These are phyloP conservation scores for Emericellopsis terricola DNA, from an alignment of 495 filamentous ascomycete species.

Conservation along the genomic window DNA sequence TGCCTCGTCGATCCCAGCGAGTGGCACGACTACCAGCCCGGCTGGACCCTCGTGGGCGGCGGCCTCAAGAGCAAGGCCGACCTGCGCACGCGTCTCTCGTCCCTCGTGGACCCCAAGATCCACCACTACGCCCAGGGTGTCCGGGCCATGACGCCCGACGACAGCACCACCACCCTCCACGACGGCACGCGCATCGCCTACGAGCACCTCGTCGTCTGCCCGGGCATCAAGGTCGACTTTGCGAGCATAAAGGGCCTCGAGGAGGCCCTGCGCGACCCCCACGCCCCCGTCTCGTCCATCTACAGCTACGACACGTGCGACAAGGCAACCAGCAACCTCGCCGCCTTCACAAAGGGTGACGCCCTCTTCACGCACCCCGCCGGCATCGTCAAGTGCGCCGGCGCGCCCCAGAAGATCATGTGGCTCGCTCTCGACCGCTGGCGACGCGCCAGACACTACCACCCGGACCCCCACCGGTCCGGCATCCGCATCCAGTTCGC, in stretches of 20 bases:
- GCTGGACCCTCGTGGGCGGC: slow-evolving; percentile 52
- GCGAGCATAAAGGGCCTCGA: slow-evolving; percentile 37
- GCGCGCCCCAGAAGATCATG: slow-evolving; percentile 53
- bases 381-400: slow-evolving; percentile 49
- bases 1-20: slow-evolving; percentile 45
- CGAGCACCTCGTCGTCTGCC: slow-evolving; percentile 45
- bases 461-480: slow-evolving; percentile 23
- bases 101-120: slow-evolving; percentile 38
- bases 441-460: slow-evolving; percentile 40
- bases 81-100: slow-evolving; percentile 30
- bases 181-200: slow-evolving; percentile 41
- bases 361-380: slow-evolving; percentile 54
- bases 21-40: slow-evolving; percentile 54
- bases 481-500: slow-evolving; percentile 45
- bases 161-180: slow-evolving; percentile 38
- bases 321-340: slow-evolving; percentile 37
- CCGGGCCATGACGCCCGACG: slow-evolving; percentile 32
- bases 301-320: slow-evolving; percentile 43
- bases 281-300: slow-evolving; percentile 42
- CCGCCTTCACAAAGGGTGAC: slow-evolving; percentile 34
- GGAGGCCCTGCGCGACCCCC: slow-evolving; percentile 36
- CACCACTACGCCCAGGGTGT: slow-evolving; percentile 40
- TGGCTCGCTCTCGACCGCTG: slow-evolving; percentile 53
- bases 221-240: slow-evolving; percentile 40
- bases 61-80: slow-evolving; percentile 40